phyloP scores from a whole-genome alignment of 192 early-diverging fungal genomes.

The Coemansia sp. region DNA sequence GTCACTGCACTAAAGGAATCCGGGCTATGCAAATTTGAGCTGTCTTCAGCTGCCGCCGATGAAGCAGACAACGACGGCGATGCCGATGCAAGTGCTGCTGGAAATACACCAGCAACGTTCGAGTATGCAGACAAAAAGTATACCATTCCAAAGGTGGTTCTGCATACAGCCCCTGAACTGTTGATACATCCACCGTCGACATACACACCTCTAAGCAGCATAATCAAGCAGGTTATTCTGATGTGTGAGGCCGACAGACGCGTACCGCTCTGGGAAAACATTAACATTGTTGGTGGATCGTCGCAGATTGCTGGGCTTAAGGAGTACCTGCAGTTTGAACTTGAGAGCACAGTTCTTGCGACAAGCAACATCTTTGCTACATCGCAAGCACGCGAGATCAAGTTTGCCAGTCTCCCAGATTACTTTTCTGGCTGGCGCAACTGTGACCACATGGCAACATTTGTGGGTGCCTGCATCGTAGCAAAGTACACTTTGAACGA shows the following conservation, averaged over 20 bases:
- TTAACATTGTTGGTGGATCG: constrained; percentile 83
- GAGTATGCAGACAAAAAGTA: constrained; percentile 62
- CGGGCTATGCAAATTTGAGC: constrained; percentile 34
- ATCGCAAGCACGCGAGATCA: constrained; percentile 78
- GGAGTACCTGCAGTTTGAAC: constrained; percentile 57
- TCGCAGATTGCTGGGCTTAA: constrained; percentile 54
- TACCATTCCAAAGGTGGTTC: constrained; percentile 14
- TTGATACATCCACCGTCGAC: constrained; percentile 68
- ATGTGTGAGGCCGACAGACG: constrained; percentile 73
- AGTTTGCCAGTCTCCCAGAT: constrained; percentile 79
- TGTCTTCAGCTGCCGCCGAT: constrained; percentile 5
- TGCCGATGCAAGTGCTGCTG: constrained; percentile 17
- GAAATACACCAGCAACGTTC: constrained; percentile 31
- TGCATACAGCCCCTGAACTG: constrained; percentile 50
- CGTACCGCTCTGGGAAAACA: constrained; percentile 76
- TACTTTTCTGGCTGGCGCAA: constrained; percentile 81
- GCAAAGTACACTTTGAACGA: constrained; percentile 79
- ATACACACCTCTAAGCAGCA: constrained; percentile 46
- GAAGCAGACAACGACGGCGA: constrained; percentile 10
- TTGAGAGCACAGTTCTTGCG: constrained; percentile 66
- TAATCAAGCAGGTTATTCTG: constrained; percentile 62
- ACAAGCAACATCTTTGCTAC: constrained; percentile 83
- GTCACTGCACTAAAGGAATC: constrained; percentile 58
- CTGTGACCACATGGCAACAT: constrained; percentile 64
- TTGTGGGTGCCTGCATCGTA: constrained; percentile 81